Evolutionary conservation across 805 yeast genomes (phyloP).

Genomic region (Candida pseudoglaebosa): DNA sequence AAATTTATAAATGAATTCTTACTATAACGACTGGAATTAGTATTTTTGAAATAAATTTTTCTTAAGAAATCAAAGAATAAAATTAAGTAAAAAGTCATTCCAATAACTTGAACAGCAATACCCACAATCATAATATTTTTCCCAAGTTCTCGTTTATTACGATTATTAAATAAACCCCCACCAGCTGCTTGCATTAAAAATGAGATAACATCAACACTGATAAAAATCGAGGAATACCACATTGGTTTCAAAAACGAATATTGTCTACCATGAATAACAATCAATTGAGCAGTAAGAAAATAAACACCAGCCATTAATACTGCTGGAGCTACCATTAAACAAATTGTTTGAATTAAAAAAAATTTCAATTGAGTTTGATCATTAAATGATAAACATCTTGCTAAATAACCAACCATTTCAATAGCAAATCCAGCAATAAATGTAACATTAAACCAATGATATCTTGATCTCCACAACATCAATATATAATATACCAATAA

Average conservation of each 20-base stretch:
- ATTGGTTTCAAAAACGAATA: conserved; percentile 38
- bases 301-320: conserved; percentile 44
- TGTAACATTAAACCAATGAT: conserved; percentile 37
- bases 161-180: conserved; percentile 25
- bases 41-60: conserved; percentile 27
- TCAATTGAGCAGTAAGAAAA: conserved; percentile 37
- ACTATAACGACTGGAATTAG: neutral
- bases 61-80: conserved; percentile 35
- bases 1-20: conserved; percentile 23
- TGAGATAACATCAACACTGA: conserved; percentile 33
- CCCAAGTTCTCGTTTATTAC: conserved; percentile 25
- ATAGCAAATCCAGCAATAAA: conserved; percentile 33
- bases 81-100: conserved; percentile 33
- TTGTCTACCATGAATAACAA: conserved; percentile 34
- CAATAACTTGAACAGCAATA: conserved; percentile 32
- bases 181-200: conserved; percentile 39
- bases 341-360: conserved; percentile 30
- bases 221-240: conserved; percentile 42
- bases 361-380: conserved; percentile 17
- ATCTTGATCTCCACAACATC: conserved; percentile 30
- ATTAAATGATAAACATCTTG: conserved; percentile 28
- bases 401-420: conserved; percentile 36
- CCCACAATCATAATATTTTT: conserved; percentile 37
- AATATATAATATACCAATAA: conserved; percentile 19
- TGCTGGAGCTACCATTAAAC: conserved; percentile 39